Evolutionary conservation across 2,329 filamentous ascomycete genomes (phyloP), one percentile per base, ranked within the genome.

Genomic region (Botryotinia calthae): DNA sequence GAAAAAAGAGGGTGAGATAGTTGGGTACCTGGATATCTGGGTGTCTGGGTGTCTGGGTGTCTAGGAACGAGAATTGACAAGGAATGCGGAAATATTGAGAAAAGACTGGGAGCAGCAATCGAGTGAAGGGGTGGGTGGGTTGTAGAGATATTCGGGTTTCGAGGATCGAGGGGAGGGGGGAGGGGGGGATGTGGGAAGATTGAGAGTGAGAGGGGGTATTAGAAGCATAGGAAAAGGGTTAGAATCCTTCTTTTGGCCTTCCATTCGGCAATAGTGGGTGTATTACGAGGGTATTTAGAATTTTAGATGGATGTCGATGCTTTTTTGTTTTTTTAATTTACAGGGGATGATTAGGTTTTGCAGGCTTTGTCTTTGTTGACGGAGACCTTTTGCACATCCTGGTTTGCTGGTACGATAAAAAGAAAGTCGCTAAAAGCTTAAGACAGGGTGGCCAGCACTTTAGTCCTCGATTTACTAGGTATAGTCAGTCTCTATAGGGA

Each of bases 171-270:
- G 22, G 37, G 63, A 25, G 46, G 10, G 46, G 44, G 63, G 63
- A 12, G 22, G 31, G 40, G 61, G 61, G 18, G 25, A 54, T 25
- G n/a, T 54, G 48, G 48, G 48, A 54, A 54, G 48, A 54, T 16
- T 54, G 63, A 25, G 46, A 16, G 22, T 22, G 63, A 44, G 28
- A 31, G 31, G 16, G 61, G 61, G 25, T n/a, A n/a, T n/a, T 70
- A 70, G 54, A 61, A 61, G 40, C n/a, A 61, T 8, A 34, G 37
- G 42, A 46, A 69, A 59, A 58, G 54, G 66, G 25, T 64, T 71
- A 59, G 44, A 62, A 68, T 61, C 64, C 64, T 67, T 72, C 64
- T 68, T 68, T 72, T 72, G 48, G 51, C 40, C 63, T 72, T 72
- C 70, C 28, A 68, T 68, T 72, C 63, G 70, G 70, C 63, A 72